A percentile compares a stretch with the other conserved stretches of the same genome.
phyloP scores from a whole-genome alignment of 169 alveolate species.

The Cryptosporidium bovis region DNA sequence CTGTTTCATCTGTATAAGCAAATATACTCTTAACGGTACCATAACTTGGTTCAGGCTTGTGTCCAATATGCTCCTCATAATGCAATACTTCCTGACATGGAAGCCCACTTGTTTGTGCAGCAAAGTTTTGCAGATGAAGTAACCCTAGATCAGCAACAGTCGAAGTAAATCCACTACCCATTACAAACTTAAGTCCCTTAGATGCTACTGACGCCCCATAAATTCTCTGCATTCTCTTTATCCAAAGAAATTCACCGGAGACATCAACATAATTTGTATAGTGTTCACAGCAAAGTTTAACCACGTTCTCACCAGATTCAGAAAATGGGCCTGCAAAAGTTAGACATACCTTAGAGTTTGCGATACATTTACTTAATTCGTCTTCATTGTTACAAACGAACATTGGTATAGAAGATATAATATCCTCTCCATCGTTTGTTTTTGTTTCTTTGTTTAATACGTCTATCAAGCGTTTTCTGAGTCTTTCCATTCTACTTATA shows the following conservation, averaged over 20 bases:
- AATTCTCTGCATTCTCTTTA: conserved; percentile 45
- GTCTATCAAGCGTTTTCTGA: conserved; percentile 39
- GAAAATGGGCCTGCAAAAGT: conserved; percentile 37
- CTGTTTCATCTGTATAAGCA: neutral
- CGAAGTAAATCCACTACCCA: conserved; percentile 10
- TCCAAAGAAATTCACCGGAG: conserved; percentile 39
- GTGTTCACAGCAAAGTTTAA: conserved; percentile 32
- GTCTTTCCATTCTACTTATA: conserved; percentile 53
- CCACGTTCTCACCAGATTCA: conserved; percentile 53
- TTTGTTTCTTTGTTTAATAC: conserved; percentile 36
- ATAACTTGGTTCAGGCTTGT: conserved; percentile 13
- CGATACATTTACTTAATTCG: conserved; percentile 48
- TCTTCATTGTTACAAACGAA: conserved; percentile 47
- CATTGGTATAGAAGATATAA: conserved; percentile 71
- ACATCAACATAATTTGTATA: conserved; percentile 65
- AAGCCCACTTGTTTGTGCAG: conserved; percentile 62
- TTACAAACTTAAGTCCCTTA: conserved; percentile 44
- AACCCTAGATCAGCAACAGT: conserved; percentile 40
- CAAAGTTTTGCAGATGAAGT: conserved; percentile 60
- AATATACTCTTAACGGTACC: conserved; percentile 38
- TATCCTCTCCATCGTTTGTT: conserved; percentile 39
- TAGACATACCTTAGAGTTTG: conserved; percentile 60
- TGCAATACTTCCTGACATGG: conserved; percentile 64
- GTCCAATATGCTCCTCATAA: conserved; percentile 43
- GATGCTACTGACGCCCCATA: conserved; percentile 68